Conservation (phyloP, 371 early-diverging fungal species). For the Actinomucor elegans region DNA sequence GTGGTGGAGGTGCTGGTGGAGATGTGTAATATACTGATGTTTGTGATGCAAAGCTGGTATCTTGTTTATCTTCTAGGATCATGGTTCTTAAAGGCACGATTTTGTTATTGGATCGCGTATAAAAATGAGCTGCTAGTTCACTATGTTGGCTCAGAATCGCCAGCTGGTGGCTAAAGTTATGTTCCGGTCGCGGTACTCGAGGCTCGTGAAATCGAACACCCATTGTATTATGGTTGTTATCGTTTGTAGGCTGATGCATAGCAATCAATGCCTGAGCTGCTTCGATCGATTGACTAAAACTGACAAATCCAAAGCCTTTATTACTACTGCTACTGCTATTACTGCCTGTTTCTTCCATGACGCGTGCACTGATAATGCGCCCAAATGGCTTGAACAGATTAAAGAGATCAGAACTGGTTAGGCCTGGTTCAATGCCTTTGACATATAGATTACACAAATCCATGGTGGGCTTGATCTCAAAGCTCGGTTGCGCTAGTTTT, state of each 20-base stretch:
- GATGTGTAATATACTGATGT: not conserved
- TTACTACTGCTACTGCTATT: slow-evolving; percentile 54
- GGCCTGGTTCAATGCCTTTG: slow-evolving; percentile 42
- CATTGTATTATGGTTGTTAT: slow-evolving; percentile 27
- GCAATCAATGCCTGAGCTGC: slow-evolving; percentile 82
- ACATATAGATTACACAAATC: slow-evolving; percentile 42
- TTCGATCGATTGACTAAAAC: slow-evolving; percentile 83
- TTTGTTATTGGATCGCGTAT: not conserved
- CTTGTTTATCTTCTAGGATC: no score
- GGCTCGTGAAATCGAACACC: slow-evolving; percentile 22
- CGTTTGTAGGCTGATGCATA: slow-evolving; percentile 68
- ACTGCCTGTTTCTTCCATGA: slow-evolving; percentile 87
- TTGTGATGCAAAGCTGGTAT: not conserved
- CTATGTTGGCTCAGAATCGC: not conserved
- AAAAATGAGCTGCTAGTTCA: slow-evolving; percentile 1
- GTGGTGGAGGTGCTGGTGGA: not conserved
- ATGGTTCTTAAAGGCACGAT: not conserved
- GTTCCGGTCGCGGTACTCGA: slow-evolving; percentile 7
- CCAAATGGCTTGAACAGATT: slow-evolving; percentile 72
- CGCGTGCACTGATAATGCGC: slow-evolving; percentile 92
- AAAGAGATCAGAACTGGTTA: slow-evolving; percentile 43
- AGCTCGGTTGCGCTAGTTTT: slow-evolving; percentile 1
- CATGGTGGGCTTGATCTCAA: slow-evolving; percentile 11
- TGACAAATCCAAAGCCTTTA: slow-evolving; percentile 90
- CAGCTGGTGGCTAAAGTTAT: slow-evolving; percentile 6